Percentiles rank a stretch among this genome's conserved stretches.
phyloP scores from a whole-genome alignment of 192 early-diverging fungal species.

The Coemansia sp. region DNA sequence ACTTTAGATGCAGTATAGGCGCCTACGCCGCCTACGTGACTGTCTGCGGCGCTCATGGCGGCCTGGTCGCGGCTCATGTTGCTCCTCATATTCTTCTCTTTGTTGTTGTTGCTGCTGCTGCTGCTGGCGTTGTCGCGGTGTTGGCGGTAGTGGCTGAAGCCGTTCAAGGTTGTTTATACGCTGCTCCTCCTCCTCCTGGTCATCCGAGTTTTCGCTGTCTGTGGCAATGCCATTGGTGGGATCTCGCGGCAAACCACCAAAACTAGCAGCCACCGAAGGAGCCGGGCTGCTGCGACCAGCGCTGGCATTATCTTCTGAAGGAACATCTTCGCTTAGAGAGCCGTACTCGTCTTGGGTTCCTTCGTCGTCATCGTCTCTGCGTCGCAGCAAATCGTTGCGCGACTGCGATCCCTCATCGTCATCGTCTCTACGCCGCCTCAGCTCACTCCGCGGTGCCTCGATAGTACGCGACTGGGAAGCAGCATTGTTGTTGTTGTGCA shows the following conservation, averaged over 20 bases:
- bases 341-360: neutral
- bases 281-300: neutral
- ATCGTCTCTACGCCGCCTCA: constrained; percentile 17
- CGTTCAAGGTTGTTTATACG: neutral
- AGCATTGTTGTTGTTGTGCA: neutral
- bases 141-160: neutral
- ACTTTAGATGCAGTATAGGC: neutral
- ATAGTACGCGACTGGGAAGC: neutral
- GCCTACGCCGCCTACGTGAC: neutral
- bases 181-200: neutral
- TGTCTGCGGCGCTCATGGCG: neutral
- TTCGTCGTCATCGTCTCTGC: no score
- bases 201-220: neutral
- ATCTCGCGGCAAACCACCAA: neutral
- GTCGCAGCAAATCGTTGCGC: no score
- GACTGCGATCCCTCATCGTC: neutral
- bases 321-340: neutral
- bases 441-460: constrained; percentile 13
- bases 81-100: neutral
- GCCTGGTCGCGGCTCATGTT: neutral
- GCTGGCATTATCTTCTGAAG: neutral
- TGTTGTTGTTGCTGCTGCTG: neutral
- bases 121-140: neutral
- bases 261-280: neutral
- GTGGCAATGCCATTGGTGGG: neutral